Evolutionary conservation across 2,329 filamentous ascomycete genomes (phyloP).

Genomic region (Neofusicoccum ribis): DNA sequence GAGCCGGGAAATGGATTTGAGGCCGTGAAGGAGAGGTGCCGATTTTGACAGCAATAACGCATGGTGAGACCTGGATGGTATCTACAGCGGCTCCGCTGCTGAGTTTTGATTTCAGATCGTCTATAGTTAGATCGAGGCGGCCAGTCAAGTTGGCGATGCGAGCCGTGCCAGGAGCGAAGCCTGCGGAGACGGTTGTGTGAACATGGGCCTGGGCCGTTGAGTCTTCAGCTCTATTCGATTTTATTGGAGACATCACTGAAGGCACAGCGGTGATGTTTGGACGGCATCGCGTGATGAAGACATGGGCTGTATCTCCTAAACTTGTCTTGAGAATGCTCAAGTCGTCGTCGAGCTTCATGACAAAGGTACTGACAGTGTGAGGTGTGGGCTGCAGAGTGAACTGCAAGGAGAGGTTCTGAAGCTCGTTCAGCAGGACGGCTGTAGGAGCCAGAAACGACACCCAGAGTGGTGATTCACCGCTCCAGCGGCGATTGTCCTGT

Average conservation of each 20-base stretch:
- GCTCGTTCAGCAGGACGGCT: neutral
- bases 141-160: neutral
- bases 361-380: slow-evolving; percentile 1
- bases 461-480: slow-evolving; percentile 20
- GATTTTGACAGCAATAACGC: neutral
- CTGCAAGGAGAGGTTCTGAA: neutral
- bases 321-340: slow-evolving; percentile 20
- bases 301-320: slow-evolving; percentile 19
- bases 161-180: neutral
- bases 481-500: slow-evolving; percentile 22
- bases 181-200: neutral
- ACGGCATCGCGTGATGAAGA: slow-evolving; percentile 29
- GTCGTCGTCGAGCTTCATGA: neutral
- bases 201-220: neutral
- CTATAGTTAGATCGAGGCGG: neutral
- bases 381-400: slow-evolving; percentile 21
- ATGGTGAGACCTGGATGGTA: neutral
- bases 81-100: slow-evolving; percentile 2
- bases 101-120: slow-evolving; percentile 23
- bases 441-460: slow-evolving; percentile 23
- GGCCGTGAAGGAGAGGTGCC: neutral
- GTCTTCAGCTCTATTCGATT: neutral
- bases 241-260: neutral
- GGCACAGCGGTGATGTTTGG: neutral
- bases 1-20: slow-evolving; percentile 27